A percentile compares a stretch with the other conserved stretches of the same genome.
phyloP scores from a whole-genome alignment of 2,329 filamentous ascomycete species.

The Arachnopeziza araneosa region DNA sequence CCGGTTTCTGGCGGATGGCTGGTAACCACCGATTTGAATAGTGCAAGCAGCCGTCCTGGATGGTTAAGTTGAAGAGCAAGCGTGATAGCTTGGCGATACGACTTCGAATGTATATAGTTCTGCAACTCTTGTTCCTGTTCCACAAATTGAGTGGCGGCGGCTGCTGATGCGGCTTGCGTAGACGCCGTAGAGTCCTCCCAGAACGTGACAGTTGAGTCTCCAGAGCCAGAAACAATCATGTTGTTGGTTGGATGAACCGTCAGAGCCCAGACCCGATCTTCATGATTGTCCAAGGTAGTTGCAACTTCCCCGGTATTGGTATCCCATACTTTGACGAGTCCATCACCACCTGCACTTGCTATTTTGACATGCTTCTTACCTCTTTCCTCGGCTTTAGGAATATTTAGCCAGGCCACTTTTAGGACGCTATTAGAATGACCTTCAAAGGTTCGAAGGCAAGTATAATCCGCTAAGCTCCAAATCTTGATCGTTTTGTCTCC shows the following conservation, averaged over 20 bases:
- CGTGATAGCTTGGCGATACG: constrained; percentile 88
- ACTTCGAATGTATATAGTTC: constrained; percentile 83
- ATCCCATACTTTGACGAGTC: constrained; percentile 95
- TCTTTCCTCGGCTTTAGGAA: constrained; percentile 42
- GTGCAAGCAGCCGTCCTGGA: constrained; percentile 73
- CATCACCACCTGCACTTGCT: constrained; percentile 86
- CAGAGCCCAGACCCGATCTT: constrained; percentile 90
- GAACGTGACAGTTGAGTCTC: constrained; percentile 88
- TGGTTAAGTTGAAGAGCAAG: constrained; percentile 92
- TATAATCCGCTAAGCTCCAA: constrained; percentile 90
- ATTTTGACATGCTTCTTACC: constrained; percentile 62
- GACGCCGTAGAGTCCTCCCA: constrained; percentile 88
- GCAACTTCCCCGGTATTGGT: constrained; percentile 77
- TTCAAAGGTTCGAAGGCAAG: constrained; percentile 88
- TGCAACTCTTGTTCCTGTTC: constrained; percentile 93
- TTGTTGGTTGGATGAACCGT: constrained; percentile 64
- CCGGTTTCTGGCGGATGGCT: constrained; percentile 52
- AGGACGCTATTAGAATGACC: constrained; percentile 94
- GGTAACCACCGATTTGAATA: constrained; percentile 78
- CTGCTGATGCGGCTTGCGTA: constrained; percentile 69
- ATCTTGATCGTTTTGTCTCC: constrained; percentile 95
- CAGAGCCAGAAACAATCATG: constrained; percentile 81
- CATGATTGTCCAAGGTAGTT: constrained; percentile 92
- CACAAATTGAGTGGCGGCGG: constrained; percentile 70
- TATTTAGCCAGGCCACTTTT: constrained; percentile 81